Evolutionary conservation across 129 eudicot genomes (phyloP).

Genomic region (Escallonia herrerae): DNA sequence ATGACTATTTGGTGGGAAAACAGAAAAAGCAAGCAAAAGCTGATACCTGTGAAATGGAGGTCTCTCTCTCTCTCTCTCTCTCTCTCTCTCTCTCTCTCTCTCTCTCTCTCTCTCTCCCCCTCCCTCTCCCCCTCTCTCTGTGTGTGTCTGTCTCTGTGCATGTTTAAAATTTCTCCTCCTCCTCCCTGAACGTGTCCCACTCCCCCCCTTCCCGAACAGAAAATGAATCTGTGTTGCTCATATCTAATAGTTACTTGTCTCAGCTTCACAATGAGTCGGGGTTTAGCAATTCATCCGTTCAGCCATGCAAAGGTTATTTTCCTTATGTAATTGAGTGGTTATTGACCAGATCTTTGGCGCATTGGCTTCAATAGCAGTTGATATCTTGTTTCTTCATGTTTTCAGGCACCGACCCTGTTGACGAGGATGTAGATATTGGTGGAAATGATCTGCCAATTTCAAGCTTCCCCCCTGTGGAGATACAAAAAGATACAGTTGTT

Average conservation of each 20-base stretch:
- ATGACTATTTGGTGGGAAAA: slow-evolving; percentile 44
- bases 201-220: background rate
- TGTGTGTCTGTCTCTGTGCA: no score
- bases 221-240: background rate
- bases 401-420: slow-evolving; percentile 50
- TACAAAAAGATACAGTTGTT: slow-evolving; percentile 45
- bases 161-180: background rate
- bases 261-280: slow-evolving; percentile 66
- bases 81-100: background rate
- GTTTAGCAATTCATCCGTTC: slow-evolving; percentile 53
- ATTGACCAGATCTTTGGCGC: background rate
- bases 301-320: slow-evolving; percentile 52
- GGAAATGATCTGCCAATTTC: slow-evolving; percentile 63
- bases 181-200: no score
- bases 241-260: background rate
- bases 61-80: slow-evolving; percentile 13
- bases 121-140: no score
- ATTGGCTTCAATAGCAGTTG: background rate
- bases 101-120: no score
- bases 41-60: slow-evolving; percentile 58
- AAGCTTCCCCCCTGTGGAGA: slow-evolving; percentile 54
- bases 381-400: slow-evolving; percentile 6
- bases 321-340: background rate
- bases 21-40: slow-evolving; percentile 29
- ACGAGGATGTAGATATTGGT: slow-evolving; percentile 79